Percentiles rank a stretch among this genome's conserved stretches.
Conservation (phyloP, 345 rosid genomes). For the Hibiscus trionum region DNA sequence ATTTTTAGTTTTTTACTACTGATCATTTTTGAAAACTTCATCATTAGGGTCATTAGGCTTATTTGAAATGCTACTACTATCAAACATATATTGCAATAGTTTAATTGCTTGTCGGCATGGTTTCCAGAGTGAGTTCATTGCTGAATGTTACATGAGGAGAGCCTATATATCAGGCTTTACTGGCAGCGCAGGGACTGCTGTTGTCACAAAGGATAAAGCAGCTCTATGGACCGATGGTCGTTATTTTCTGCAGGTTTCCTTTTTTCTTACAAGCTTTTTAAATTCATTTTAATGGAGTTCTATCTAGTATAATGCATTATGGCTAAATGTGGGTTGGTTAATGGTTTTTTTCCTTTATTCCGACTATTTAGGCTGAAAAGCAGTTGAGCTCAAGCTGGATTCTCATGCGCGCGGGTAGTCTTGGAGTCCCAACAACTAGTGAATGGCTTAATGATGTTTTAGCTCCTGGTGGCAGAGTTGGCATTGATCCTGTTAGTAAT, state of each 20-base stretch:
- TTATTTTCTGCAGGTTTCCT: slow-evolving; percentile 87
- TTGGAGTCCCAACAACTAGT: slow-evolving; percentile 67
- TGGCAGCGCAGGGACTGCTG: slow-evolving; percentile 91
- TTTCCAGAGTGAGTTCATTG: slow-evolving; percentile 89
- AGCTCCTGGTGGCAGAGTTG: slow-evolving; percentile 84
- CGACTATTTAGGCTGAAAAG: slow-evolving; percentile 67
- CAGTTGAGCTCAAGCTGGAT: slow-evolving; percentile 76
- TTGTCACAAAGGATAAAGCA: slow-evolving; percentile 84
- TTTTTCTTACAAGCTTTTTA: not conserved
- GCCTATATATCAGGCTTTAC: slow-evolving; percentile 78
- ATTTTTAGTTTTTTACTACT: not conserved
- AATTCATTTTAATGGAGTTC: not conserved
- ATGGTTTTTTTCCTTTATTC: not conserved
- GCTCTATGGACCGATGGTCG: slow-evolving; percentile 98
- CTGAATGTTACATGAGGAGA: slow-evolving; percentile 85
- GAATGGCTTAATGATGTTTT: slow-evolving; percentile 88
- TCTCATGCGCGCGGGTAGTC: slow-evolving; percentile 91
- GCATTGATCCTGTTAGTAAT: slow-evolving; percentile 86
- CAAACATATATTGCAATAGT: not conserved
- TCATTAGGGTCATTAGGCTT: not conserved
- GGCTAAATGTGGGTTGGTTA: not conserved
- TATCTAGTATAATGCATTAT: not conserved
- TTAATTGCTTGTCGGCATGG: slow-evolving; percentile 11
- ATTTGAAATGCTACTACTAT: not conserved
- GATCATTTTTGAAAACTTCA: not conserved